These are phyloP conservation scores for Gossypium ekmanianum DNA, from an alignment of 345 rosid genomes.

Conservation along the genomic window DNA sequence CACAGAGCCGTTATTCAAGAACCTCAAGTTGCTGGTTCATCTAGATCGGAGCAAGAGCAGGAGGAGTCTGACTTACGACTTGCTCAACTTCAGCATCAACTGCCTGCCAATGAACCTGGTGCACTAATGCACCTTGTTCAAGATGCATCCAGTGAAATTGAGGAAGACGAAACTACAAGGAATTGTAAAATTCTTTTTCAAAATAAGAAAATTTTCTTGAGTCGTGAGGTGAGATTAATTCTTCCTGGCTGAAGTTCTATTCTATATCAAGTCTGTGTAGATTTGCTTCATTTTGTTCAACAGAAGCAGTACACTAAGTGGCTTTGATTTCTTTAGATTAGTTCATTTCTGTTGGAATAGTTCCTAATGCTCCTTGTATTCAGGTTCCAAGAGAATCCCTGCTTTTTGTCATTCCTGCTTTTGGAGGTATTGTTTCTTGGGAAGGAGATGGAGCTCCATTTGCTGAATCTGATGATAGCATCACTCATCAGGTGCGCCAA, in stretches of 20 bases:
- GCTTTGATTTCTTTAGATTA: neutral
- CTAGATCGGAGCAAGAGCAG: slow-evolving; percentile 35
- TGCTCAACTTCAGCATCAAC: slow-evolving; percentile 94
- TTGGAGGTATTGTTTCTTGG: slow-evolving; percentile 95
- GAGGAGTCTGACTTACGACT: slow-evolving; percentile 78
- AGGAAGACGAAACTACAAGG: slow-evolving; percentile 89
- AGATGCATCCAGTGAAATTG: slow-evolving; percentile 52
- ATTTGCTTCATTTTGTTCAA: neutral
- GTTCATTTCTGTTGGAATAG: neutral
- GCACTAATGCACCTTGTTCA: slow-evolving; percentile 87
- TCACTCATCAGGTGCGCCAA: slow-evolving; percentile 78
- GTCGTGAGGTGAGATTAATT: slow-evolving; percentile 76
- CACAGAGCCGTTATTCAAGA: slow-evolving; percentile 37
- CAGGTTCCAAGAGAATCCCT: slow-evolving; percentile 96
- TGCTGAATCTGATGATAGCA: slow-evolving; percentile 68
- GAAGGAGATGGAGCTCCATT: slow-evolving; percentile 94
- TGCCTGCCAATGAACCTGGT: slow-evolving; percentile 88
- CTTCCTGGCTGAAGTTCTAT: neutral
- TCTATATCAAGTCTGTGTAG: neutral
- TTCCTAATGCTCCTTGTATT: slow-evolving; percentile 8
- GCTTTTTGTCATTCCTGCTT: slow-evolving; percentile 86
- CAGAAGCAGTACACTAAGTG: neutral
- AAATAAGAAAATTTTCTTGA: slow-evolving; percentile 71
- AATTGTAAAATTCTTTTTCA: slow-evolving; percentile 69
- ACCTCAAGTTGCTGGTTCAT: slow-evolving; percentile 36